Base-by-base conservation (phyloP, 2,329 filamentous ascomycete species). In the Eurotiales sp. region DNA sequence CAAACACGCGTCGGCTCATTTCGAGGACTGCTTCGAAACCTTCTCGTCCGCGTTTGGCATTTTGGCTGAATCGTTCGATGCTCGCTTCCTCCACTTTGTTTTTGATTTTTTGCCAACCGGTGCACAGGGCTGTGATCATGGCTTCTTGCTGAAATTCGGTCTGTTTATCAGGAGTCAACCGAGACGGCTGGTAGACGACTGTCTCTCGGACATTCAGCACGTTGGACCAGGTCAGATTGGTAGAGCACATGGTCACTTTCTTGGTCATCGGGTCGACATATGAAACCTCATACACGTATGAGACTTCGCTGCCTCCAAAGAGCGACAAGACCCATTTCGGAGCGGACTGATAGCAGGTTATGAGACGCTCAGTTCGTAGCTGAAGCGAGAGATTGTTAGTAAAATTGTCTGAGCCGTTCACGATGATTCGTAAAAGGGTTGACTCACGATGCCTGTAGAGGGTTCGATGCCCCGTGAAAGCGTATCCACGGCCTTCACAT, bases 21-120 rank as follows among this genome's bases (percentile, higher is more conserved):
- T 90, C 88, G 27, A 99, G 79, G 8, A 99, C 93, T 56, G 86
- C 83, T 76, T 99, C 93, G 67, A 99, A 99, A 1, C 93, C 93
- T 72, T 97, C 91, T 58, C 87, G 85, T 58, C 93, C 93, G 73
- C 89, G 91, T 60, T 79, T 78, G 21, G 93, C 92, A 65, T 99
- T 99, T 72, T 99, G 90, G 60, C 84, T 82, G 76, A 99, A 99
- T 50, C 90, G 79, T 58, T 87, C 87, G 40, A 97, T 87, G 37
- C 90, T 87, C 47, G 88, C 85, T 62, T 97, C 90, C 76, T 99
- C 93, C 62, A 99, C 95, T 68, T 86, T 89, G 73, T 93, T 96
- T 78, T 90, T 93, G 68, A 97, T 90, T 67, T 90, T 90, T 74
- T 96, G 89, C 91, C 93, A 99, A 56, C 93, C 93, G 59, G 93